Evolutionary conservation across 148 eudicot species (phyloP), one percentile per base, ranked within the genome.

Genomic region (Persicaria maculosa): DNA sequence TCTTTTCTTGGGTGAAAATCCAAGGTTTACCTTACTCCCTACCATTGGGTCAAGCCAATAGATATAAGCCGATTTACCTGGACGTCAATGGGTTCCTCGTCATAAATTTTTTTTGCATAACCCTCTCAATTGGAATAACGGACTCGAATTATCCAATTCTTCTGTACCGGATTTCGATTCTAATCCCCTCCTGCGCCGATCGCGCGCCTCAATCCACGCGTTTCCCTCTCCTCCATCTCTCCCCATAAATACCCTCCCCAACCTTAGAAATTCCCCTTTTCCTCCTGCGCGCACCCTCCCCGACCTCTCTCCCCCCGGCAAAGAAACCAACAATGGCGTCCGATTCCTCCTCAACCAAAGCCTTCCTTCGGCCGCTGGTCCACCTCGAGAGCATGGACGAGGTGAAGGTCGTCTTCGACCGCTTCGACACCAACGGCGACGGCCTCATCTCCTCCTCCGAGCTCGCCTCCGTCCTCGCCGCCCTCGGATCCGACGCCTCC

Each of bases 381-480:
- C 22, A 48, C 58, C 74, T 72, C 10, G 53, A 72, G 25, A 72
- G 50, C 43, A 47, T 20, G 58, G 65, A 73, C 12, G 75, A 73
- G 22, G 44, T 73, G 12, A 73, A 73, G 75, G 55, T 50, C 16
- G 75, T 73, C n/a, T 74, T 74, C 76, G 43, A 44, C 45, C 50
- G 68, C 10, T 74, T 74, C 43, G 76, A 74, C 76, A 15, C 43
- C 69, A 59, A 74, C 69, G 12, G 50, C 50, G 76, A 74, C 69
- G 76, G 76, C 68, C 68, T 7, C 12, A 74, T 74, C 76, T 57
- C 68, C 50, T 58, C 76, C 68, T 17, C 69, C 36, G 76, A 74
- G 69, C 69, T 74, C 52, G 17, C 20, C 8, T 4, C 69, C 50
- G 69, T 74, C 16, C 50, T 74, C 43, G 16, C 45, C 5, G 68